These are phyloP conservation scores for Aspergillus saccharolyticus DNA, from an alignment of 495 filamentous ascomycete species.

Conservation along the genomic window DNA sequence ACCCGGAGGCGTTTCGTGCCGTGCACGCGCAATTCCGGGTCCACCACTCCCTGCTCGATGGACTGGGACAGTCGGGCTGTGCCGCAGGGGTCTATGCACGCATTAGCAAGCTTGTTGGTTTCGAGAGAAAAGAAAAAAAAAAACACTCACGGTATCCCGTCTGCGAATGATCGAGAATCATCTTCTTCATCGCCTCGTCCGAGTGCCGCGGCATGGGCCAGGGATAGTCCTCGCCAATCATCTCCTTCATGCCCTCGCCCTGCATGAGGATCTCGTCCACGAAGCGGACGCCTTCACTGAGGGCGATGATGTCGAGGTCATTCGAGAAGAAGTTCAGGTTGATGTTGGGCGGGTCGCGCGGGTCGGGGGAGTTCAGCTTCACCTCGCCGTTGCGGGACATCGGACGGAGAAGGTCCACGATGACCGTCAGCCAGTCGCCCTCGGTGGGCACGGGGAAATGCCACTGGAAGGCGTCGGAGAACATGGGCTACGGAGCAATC, in stretches of 20 bases:
- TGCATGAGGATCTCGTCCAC: conserved; percentile 46
- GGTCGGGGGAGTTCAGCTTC: conserved; percentile 37
- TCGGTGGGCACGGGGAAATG: conserved; percentile 43
- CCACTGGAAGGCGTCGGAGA: conserved; percentile 50
- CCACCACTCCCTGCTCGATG: conserved; percentile 45
- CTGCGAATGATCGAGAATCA: conserved; percentile 47
- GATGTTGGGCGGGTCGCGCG: conserved; percentile 30
- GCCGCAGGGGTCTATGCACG: conserved; percentile 40
- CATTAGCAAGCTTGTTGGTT: neutral
- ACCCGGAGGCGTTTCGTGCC: conserved; percentile 46
- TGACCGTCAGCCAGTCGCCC: conserved; percentile 45
- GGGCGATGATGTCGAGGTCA: conserved; percentile 43
- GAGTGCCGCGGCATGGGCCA: conserved; percentile 48
- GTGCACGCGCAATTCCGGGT: conserved; percentile 42
- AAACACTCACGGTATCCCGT: conserved; percentile 38
- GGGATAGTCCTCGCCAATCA: conserved; percentile 47
- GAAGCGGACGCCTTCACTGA: conserved; percentile 47
- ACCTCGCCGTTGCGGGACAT: conserved; percentile 45
- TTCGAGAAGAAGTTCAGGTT: conserved; percentile 46
- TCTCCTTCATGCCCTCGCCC: conserved; percentile 48
- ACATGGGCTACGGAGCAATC: conserved; percentile 16
- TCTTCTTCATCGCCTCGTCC: conserved; percentile 49
- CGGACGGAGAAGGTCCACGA: conserved; percentile 51
- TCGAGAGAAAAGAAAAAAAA: neutral
- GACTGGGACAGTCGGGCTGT: conserved; percentile 39